These are phyloP conservation scores for Macaranga tanarius DNA, from an alignment of 441 rosid genomes.

Conservation along the genomic window DNA sequence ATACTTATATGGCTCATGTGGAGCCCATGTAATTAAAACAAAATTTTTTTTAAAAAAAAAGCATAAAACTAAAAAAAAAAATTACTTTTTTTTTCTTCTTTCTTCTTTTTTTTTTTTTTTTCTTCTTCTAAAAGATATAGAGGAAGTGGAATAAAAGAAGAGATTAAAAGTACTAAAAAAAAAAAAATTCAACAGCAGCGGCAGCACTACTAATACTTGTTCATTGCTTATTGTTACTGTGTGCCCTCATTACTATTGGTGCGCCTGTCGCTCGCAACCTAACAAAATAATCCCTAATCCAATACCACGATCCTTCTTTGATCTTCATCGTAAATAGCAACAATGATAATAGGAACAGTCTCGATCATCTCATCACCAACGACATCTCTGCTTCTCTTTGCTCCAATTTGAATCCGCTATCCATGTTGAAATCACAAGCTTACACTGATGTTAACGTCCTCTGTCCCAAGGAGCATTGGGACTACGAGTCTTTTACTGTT, in stretches of 20 bases:
- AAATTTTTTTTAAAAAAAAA: too few species aligned
- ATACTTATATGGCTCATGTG: too few species aligned
- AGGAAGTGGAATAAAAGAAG: too few species aligned
- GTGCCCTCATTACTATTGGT: constrained; percentile 44
- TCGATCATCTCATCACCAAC: neutral
- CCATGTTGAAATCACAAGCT: constrained; percentile 69
- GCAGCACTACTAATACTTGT: constrained; percentile 8
- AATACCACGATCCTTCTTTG: neutral
- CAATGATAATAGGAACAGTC: too few species aligned
- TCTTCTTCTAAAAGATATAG: too few species aligned
- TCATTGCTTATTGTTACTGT: constrained; percentile 47
- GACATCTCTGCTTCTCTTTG: constrained; percentile 40
- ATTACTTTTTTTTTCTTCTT: too few species aligned
- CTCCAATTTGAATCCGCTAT: constrained; percentile 18
- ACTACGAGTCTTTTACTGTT: constrained; percentile 81
- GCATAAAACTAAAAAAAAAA: too few species aligned
- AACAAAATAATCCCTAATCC: constrained; percentile 15
- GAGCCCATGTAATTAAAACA: too few species aligned
- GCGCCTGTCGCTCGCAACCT: constrained; percentile 48
- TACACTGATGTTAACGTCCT: constrained; percentile 71
- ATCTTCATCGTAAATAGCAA: neutral
- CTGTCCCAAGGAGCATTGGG: constrained; percentile 89
- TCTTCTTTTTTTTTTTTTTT: too few species aligned
- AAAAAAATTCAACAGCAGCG: constrained; percentile 8
- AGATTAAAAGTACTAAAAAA: too few species aligned